phyloP scores from a whole-genome alignment of 176 grass and related monocot species.

The Elymus sibiricus region DNA sequence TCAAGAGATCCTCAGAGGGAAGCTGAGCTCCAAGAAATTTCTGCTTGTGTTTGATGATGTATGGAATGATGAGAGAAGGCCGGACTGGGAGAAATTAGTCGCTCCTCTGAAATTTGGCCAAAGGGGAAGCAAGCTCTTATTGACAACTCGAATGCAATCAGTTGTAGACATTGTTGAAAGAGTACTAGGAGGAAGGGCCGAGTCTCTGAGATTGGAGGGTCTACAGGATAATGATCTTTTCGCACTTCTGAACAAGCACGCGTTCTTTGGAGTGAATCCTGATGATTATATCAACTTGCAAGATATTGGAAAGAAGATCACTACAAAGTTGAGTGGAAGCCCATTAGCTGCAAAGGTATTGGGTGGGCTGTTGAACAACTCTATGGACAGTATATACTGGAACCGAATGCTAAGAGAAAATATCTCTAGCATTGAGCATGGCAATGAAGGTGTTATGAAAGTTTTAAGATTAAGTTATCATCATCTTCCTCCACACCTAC shows the following conservation, averaged over 20 bases:
- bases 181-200: neutral
- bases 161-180: neutral
- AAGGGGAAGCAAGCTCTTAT: slow-evolving; percentile 6
- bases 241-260: neutral
- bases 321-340: neutral
- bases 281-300: neutral
- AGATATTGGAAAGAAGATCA: neutral
- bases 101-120: neutral
- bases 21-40: neutral
- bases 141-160: slow-evolving; percentile 17
- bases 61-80: neutral
- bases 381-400: neutral
- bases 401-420: neutral
- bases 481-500: neutral
- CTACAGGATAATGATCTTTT: neutral
- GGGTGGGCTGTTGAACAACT: neutral
- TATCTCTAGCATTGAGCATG: neutral
- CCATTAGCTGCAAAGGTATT: neutral
- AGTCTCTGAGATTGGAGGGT: neutral
- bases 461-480: slow-evolving; percentile 14
- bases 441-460: neutral
- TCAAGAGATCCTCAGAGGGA: neutral
- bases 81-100: neutral
- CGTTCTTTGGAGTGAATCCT: neutral
- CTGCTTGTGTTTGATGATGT: slow-evolving; percentile 25